These are phyloP conservation scores for Colletotrichum magnum DNA, from an alignment of 2,329 filamentous ascomycete species.

Conservation along the genomic window DNA sequence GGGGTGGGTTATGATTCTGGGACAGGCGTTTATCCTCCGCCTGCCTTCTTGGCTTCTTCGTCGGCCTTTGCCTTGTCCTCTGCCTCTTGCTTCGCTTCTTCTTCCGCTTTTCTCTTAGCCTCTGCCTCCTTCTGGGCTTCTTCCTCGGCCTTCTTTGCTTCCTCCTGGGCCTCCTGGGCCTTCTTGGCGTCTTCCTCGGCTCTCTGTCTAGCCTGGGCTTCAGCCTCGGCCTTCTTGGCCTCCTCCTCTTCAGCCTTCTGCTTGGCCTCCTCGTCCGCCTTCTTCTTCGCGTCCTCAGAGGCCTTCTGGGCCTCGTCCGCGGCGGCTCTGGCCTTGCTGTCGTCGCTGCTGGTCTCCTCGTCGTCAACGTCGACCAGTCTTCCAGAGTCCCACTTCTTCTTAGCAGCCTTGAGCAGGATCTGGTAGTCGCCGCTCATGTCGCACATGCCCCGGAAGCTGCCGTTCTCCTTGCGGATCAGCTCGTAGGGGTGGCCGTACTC, in stretches of 20 bases:
- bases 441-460: slow-evolving; percentile 75
- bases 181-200: slow-evolving; percentile 29
- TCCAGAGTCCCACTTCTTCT: slow-evolving; percentile 64
- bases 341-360: slow-evolving; percentile 16
- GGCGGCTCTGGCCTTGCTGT: neutral
- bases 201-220: slow-evolving; percentile 18
- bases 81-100: slow-evolving; percentile 23
- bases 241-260: slow-evolving; percentile 5
- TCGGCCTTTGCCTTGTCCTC: slow-evolving; percentile 30
- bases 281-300: slow-evolving; percentile 25
- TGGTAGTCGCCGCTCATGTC: slow-evolving; percentile 74
- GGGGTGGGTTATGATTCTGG: neutral
- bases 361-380: slow-evolving; percentile 52
- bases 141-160: slow-evolving; percentile 22
- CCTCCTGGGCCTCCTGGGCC: slow-evolving; percentile 16
- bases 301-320: slow-evolving; percentile 25
- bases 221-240: slow-evolving; percentile 27
- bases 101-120: slow-evolving; percentile 17
- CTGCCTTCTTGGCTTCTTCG: slow-evolving; percentile 31
- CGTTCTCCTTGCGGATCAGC: slow-evolving; percentile 79
- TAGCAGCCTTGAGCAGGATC: slow-evolving; percentile 65
- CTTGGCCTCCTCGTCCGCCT: slow-evolving; percentile 15
- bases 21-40: slow-evolving; percentile 23
- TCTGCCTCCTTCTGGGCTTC: slow-evolving; percentile 18
- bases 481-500: slow-evolving; percentile 94